Evolutionary conservation across 2,329 filamentous ascomycete species (phyloP), one percentile per base, ranked within the genome.

Genomic region (Aureobasidium leucospermi): DNA sequence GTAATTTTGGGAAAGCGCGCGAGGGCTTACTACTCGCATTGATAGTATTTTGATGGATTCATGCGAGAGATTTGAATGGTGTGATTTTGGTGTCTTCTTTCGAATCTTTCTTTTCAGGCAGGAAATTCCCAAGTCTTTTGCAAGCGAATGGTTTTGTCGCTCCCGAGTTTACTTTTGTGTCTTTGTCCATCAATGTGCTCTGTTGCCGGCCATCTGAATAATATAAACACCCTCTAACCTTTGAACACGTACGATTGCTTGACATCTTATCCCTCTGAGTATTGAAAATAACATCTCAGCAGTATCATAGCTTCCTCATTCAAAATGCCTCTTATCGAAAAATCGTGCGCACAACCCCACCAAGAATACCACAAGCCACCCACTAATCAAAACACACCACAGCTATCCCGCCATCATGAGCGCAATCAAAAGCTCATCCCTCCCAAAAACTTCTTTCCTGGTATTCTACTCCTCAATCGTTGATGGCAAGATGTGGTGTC

Each of bases 401-500:
- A 56, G 52, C 6, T 56, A 56, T 38, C 19, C 52, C 39, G 31
- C 29, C 36, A 56, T 56, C 16, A 46, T 56, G 52, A 46, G 31
- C 29, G 52, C 41, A 28, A 46, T 56, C 41, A 56, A 46, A 11
- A 16, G 29, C 39, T 41, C 52, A 13, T 36, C 39, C 0, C 4
- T 41, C 2, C 31, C 52, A 11, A 46, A 28, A 36, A 36, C 41
- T 19, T 36, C 36, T 16, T 56, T 45, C 52, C 6, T 56, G 32
- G 38, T 56, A 31, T 56, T 56, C 19, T 56, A 56, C 31, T 56
- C 52, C 1, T 56, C 52, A 7, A 29, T 46, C 19, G 32, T 46
- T 4, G 41, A 45, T 28, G 41, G 41, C 52, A 56, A 38, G 19
- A 56, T 56, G 52, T 56, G 52, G 52, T 56, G 52, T 15, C 52